A percentile compares a stretch with the other conserved stretches of the same genome.
phyloP scores from a whole-genome alignment of 2,329 filamentous ascomycete species.

The Alternaria ethzedia region DNA sequence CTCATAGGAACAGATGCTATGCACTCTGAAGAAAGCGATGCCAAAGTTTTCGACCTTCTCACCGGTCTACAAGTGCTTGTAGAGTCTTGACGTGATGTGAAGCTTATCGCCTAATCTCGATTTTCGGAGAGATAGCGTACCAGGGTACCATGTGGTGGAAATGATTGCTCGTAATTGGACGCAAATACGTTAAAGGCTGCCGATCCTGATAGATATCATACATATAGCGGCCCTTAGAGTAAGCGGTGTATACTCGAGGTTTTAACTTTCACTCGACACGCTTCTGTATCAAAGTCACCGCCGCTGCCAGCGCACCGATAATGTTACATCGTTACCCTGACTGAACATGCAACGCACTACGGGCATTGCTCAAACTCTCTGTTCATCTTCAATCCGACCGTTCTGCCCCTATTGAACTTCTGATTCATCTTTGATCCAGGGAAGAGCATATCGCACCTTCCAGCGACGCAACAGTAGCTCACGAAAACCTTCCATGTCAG shows the following conservation, averaged over 20 bases:
- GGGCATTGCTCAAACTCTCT: background rate
- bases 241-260: background rate
- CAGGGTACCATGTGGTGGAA: background rate
- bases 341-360: background rate
- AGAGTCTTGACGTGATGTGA: background rate
- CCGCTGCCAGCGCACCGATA: background rate
- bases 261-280: background rate
- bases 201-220: background rate
- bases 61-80: background rate
- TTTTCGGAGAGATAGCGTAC: background rate
- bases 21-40: background rate
- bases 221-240: background rate
- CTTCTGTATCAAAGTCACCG: background rate
- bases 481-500: background rate
- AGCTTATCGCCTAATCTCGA: background rate
- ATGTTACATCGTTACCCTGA: background rate
- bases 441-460: background rate
- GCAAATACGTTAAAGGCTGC: background rate
- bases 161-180: background rate
- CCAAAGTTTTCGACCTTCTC: background rate
- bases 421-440: background rate
- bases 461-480: background rate
- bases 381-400: background rate
- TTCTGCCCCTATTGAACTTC: background rate
- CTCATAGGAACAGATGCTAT: background rate